Conservation (phyloP, 768 basidiomycete species). For the Termitomyces heimii region DNA sequence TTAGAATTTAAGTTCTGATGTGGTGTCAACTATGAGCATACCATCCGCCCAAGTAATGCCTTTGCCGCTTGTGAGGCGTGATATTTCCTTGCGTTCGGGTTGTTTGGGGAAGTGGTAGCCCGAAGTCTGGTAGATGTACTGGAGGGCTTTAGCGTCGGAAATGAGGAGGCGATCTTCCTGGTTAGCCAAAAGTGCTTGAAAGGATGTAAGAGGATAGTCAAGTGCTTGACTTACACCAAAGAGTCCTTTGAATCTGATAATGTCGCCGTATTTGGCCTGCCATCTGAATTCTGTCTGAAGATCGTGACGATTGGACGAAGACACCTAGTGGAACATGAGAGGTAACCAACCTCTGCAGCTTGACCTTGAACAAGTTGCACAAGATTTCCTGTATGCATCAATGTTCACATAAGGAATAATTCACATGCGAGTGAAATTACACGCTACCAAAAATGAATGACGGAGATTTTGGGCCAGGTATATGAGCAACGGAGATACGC, state of each 20-base stretch:
- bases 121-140: conserved; percentile 37
- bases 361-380: conserved; percentile 24
- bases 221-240: conserved; percentile 25
- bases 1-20: not conserved
- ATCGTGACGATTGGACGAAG: not conserved
- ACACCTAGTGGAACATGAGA: not conserved
- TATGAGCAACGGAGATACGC: conserved; percentile 26
- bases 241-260: conserved; percentile 30
- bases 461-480: conserved; percentile 29
- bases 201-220: not conserved
- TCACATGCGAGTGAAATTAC: not conserved
- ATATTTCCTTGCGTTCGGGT: conserved; percentile 29
- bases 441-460: conserved; percentile 33
- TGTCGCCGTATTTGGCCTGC: conserved; percentile 36
- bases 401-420: not conserved
- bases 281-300: conserved; percentile 36
- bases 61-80: conserved; percentile 26
- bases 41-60: conserved; percentile 37
- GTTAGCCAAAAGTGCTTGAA: not conserved
- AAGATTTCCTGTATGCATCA: conserved; percentile 17
- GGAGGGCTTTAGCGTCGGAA: conserved; percentile 43
- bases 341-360: conserved; percentile 24
- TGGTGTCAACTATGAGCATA: conserved; percentile 13
- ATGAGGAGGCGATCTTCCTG: conserved; percentile 41
- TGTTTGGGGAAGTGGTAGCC: conserved; percentile 38